These are phyloP conservation scores for Ziziphus jujuba DNA, from an alignment of 306 rosid species.

Conservation along the genomic window DNA sequence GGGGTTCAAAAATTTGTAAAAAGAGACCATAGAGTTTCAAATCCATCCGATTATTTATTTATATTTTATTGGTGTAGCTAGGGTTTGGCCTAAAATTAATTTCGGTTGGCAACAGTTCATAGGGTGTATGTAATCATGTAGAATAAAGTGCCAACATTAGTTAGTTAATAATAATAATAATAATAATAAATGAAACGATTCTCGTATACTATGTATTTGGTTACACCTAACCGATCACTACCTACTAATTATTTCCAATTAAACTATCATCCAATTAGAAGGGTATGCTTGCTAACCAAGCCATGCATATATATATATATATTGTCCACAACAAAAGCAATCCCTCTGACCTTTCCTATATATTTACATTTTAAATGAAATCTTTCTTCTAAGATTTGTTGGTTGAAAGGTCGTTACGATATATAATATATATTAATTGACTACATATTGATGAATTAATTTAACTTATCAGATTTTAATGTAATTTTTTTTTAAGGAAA, in stretches of 20 bases:
- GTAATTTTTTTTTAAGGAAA: too few species aligned
- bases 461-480: too few species aligned
- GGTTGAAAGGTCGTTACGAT: slow-evolving; percentile 15
- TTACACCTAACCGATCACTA: neutral
- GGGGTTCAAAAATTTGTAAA: too few species aligned
- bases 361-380: neutral
- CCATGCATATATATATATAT: neutral
- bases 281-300: neutral
- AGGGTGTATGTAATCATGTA: too few species aligned
- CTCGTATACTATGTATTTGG: neutral
- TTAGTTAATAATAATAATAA: too few species aligned
- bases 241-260: neutral
- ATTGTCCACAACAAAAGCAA: neutral
- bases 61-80: too few species aligned
- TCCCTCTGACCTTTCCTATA: neutral
- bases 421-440: too few species aligned
- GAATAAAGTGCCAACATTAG: too few species aligned
- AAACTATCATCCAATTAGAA: neutral
- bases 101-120: neutral
- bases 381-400: slow-evolving; percentile 16
- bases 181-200: too few species aligned
- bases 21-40: too few species aligned
- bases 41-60: too few species aligned
- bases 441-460: too few species aligned
- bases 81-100: neutral